Evolutionary conservation across 2,329 filamentous ascomycete species (phyloP).

Genomic region (Xylaria sp.): DNA sequence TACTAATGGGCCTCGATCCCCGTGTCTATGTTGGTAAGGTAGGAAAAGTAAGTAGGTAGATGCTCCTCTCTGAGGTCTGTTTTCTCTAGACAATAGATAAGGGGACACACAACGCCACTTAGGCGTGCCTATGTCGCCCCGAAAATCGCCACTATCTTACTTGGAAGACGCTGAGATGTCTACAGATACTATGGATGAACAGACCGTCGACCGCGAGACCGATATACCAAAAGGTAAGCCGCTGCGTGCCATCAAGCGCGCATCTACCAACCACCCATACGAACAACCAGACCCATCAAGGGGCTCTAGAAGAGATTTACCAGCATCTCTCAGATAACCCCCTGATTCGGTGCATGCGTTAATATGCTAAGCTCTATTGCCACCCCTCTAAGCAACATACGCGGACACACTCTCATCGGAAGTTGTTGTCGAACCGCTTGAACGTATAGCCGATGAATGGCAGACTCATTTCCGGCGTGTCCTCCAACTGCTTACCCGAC

Average conservation of each 20-base stretch:
- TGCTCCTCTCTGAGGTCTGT: slow-evolving; percentile 1
- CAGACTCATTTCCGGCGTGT: slow-evolving; percentile 93
- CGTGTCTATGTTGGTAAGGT: background rate
- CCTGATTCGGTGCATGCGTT: background rate
- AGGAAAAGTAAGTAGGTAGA: background rate
- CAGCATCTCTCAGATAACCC: slow-evolving; percentile 22
- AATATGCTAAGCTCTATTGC: background rate
- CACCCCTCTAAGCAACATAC: background rate
- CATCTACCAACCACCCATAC: slow-evolving; percentile 17
- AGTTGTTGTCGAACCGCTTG: slow-evolving; percentile 89
- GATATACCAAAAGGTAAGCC: slow-evolving; percentile 27
- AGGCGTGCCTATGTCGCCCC: background rate
- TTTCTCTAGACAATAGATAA: background rate
- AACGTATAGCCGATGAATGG: slow-evolving; percentile 98
- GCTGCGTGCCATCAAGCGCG: slow-evolving; percentile 22
- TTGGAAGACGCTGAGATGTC: slow-evolving; percentile 14
- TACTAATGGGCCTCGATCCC: background rate
- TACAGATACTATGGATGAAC: slow-evolving; percentile 7
- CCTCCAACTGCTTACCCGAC: slow-evolving; percentile 72
- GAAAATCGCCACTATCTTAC: background rate
- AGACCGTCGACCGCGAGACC: slow-evolving; percentile 6
- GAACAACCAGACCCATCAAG: slow-evolving; percentile 5
- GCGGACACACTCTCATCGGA: slow-evolving; percentile 58
- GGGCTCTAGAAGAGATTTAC: slow-evolving; percentile 15
- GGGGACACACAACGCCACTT: background rate